Evolutionary conservation across 2,329 filamentous ascomycete genomes (phyloP), one percentile per base, ranked within the genome.

Genomic region (Dactylellina drechsleri): DNA sequence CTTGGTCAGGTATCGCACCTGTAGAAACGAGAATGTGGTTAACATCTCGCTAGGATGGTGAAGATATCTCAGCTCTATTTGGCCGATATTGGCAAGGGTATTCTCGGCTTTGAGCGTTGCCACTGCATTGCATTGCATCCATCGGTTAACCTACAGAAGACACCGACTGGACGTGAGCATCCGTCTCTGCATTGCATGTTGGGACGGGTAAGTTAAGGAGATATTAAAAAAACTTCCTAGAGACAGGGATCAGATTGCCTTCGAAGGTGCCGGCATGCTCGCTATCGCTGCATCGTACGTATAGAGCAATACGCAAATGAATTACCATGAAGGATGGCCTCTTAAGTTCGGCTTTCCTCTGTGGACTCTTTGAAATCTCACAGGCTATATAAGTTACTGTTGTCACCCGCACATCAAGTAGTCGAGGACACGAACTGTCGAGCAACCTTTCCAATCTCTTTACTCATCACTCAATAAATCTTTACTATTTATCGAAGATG

Each of bases 1-100:
- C 61, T 16, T 16, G 57, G 49, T 41, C 36, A 54, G 53, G n/a
- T 31, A 23, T 53, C 40, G 45, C 60, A 60, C 41, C 40, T 66
- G 49, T 62, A 67, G 70, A 74, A 74, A 66, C 20, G 15, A 74
- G 70, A 62, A 74, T 66, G 62, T 66, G 62, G n/a, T 43, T 23
- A 50, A 12, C 13, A 28, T 49, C 10, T 15, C 23, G n/a, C 41
- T 41, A 45, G 23, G 50, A n/a, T 28, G 49, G 18, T 53, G 28
- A 26, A 45, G 26, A 50, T 68, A 49, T 47, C 28, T 57, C 49
- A 12, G 18, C 26, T 16, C 8, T 18, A 23, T 28, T n/a, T 16
- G n/a, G 2, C 13, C 4, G 16, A 26, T 26, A 15, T 2, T 58
- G 4, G 56, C 36, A 43, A 58, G 56, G 56, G 28, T 60, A 60